Conservation (phyloP, 225 moss, liverwort and hornwort genomes). For the Neckera pumila region DNA sequence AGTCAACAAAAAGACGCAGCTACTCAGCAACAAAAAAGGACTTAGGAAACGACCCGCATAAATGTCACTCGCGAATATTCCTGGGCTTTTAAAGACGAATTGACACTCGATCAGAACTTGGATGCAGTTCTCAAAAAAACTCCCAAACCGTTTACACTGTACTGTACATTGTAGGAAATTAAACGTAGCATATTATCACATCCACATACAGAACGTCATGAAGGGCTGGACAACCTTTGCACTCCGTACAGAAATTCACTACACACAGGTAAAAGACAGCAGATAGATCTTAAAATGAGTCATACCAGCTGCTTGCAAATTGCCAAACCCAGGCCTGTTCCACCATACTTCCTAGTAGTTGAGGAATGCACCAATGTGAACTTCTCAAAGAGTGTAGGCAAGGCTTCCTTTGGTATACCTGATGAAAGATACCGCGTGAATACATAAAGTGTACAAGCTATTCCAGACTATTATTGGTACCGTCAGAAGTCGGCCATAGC, state of each 20-base stretch:
- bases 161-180: not conserved
- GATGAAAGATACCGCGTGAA: not conserved
- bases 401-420: slow-evolving; percentile 51
- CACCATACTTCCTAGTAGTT: slow-evolving; percentile 50
- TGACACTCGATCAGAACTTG: not conserved
- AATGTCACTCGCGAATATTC: not conserved
- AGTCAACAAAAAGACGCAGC: not conserved
- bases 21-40: slow-evolving; percentile 13
- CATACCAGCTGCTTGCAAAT: slow-evolving; percentile 59
- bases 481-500: not conserved
- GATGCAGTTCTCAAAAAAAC: not conserved
- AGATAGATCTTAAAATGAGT: not conserved
- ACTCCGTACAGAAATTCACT: not conserved
- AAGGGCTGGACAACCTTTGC: not conserved
- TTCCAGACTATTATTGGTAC: not conserved
- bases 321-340: slow-evolving; percentile 49
- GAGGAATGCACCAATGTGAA: slow-evolving; percentile 54
- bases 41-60: not conserved
- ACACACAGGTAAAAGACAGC: not conserved
- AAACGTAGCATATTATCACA: not conserved
- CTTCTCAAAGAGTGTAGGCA: slow-evolving; percentile 50
- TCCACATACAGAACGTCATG: not conserved
- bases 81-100: not conserved
- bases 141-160: not conserved
- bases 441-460: not conserved